Evolutionary conservation across 768 basidiomycete species (phyloP), one percentile per base, ranked within the genome.

Genomic region (Nidularia sp.): DNA sequence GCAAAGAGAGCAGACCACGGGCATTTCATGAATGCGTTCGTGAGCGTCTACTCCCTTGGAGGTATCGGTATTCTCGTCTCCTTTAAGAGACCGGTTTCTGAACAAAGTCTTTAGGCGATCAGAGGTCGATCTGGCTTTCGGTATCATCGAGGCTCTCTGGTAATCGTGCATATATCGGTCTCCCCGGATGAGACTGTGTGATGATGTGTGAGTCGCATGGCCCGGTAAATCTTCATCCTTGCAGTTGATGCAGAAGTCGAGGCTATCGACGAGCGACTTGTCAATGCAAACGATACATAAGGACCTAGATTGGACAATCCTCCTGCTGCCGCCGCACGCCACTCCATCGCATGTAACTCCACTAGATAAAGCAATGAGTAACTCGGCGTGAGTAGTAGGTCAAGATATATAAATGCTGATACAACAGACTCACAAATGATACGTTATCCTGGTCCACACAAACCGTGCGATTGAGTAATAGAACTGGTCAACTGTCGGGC

Each of bases 261-360:
- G 9, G 36, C 15, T 41, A 41, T 50, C 31, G 22, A 18, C 15
- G 12, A 39, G n/a, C 10, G 18, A 9, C 25, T 31, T 13, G 22
- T 48, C 25, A 48, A 53, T 22, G 34, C 56, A 57, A n/a, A 50
- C 46, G 3, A 54, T 52, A 29, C 56, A 57, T 8, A 51, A 25
- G 46, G 50, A 53, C 22, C 53, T 51, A 12, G 50, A 44, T n/a
- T 50, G 25, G 13, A 31, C 46, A 8, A 57, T 35, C 10, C 44
- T 47, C 31, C 45, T 34, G n/a, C 45, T 34, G n/a, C 47, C 31
- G 33, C 56, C 54, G 25, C 22, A 29, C 25, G 3, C 25, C 4
- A 29, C 25, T 3, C 25, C 39, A 34, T 48, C 50, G 45, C 56
- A 57, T 9, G 39, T 41, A 41, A 41, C 39, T 41, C 39, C 39